phyloP scores from a whole-genome alignment of 805 yeast species.

The Candida sonorensis region DNA sequence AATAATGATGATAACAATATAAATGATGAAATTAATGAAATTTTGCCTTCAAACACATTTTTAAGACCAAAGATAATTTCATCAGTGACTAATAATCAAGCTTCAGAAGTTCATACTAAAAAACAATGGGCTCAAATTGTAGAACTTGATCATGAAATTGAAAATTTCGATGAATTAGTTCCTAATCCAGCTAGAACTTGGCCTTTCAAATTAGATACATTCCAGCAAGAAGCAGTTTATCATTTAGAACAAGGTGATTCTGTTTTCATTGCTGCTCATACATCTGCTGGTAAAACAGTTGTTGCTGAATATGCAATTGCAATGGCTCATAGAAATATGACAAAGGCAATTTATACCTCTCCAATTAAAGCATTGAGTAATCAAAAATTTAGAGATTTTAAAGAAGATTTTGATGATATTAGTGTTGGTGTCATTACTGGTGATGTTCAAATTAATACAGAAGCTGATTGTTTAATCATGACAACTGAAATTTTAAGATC shows the following conservation, averaged over 20 bases:
- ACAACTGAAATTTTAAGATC: constrained; percentile 96
- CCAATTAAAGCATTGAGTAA: constrained; percentile 94
- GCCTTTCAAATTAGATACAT: constrained; percentile 93
- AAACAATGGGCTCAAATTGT: constrained; percentile 94
- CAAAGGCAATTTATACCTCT: constrained; percentile 90
- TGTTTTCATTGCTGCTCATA: constrained; percentile 97
- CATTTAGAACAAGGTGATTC: constrained; percentile 97
- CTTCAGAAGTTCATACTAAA: constrained; percentile 10
- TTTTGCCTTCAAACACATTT: constrained; percentile 22
- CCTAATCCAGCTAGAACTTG: constrained; percentile 91
- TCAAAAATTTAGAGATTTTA: constrained; percentile 88
- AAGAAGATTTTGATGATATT: constrained; percentile 79
- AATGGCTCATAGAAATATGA: constrained; percentile 80
- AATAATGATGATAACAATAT: constrained; percentile 3
- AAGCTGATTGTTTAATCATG: constrained; percentile 97
- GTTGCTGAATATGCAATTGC: constrained; percentile 98
- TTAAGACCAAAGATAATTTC: constrained; percentile 17
- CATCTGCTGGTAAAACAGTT: constrained; percentile 96
- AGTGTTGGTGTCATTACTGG: constrained; percentile 99
- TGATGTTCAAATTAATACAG: constrained; percentile 97
- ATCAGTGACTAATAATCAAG: constrained; percentile 3
- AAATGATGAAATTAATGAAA: constrained; percentile 22
- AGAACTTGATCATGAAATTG: constrained; percentile 74
- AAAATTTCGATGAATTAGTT: constrained; percentile 79
- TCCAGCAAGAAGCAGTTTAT: constrained; percentile 95